These are phyloP conservation scores for Candida montana DNA, from an alignment of 805 yeast genomes.

Conservation along the genomic window DNA sequence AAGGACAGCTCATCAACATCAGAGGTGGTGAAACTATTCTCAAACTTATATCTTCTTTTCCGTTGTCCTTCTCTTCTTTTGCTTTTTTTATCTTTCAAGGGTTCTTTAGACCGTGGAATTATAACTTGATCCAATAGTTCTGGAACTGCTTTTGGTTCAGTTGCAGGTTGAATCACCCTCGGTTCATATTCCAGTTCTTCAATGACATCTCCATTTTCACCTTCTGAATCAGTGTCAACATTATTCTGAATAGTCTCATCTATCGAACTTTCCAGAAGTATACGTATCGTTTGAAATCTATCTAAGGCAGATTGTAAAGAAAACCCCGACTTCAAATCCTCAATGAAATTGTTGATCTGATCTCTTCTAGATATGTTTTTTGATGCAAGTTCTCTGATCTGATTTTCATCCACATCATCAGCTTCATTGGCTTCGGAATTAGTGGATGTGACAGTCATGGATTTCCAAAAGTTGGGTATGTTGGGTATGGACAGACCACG, in stretches of 20 bases:
- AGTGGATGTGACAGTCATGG: not conserved
- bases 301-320: constrained; percentile 48
- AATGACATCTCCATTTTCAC: constrained; percentile 30
- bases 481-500: constrained; percentile 17
- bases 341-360: constrained; percentile 30
- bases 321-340: constrained; percentile 38
- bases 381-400: not conserved
- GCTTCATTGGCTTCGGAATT: not conserved
- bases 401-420: not conserved
- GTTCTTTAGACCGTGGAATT: constrained; percentile 39
- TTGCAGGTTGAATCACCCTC: constrained; percentile 46
- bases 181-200: constrained; percentile 41
- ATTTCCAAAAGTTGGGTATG: constrained; percentile 19
- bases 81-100: constrained; percentile 15
- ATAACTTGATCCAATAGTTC: constrained; percentile 44
- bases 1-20: constrained; percentile 16
- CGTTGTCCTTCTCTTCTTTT: constrained; percentile 8
- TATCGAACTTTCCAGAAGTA: constrained; percentile 25
- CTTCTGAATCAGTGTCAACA: constrained; percentile 28
- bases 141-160: constrained; percentile 43
- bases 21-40: constrained; percentile 6
- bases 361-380: constrained; percentile 20
- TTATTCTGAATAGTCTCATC: constrained; percentile 28
- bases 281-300: constrained; percentile 38
- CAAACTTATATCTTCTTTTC: not conserved